These are phyloP conservation scores for Drechslerella stenobrocha DNA, from an alignment of 2,329 filamentous ascomycete species.

Conservation along the genomic window DNA sequence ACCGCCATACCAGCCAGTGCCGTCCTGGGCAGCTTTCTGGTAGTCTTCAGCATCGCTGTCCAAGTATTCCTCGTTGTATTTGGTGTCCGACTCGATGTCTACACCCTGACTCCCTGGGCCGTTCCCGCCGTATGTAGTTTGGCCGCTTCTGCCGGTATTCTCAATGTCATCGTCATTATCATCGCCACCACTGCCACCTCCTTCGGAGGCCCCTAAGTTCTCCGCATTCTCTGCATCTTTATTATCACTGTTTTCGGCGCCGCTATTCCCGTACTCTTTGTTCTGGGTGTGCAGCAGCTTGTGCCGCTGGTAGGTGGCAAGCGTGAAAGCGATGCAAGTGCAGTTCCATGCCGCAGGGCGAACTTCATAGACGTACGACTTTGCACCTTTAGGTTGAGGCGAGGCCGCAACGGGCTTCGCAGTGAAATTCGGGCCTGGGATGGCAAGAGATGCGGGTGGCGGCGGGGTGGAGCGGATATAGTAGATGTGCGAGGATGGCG, in stretches of 20 bases:
- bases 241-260: slow-evolving; percentile 12
- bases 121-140: background rate
- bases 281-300: slow-evolving; percentile 30
- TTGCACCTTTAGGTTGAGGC: slow-evolving; percentile 29
- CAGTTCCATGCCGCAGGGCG: slow-evolving; percentile 80
- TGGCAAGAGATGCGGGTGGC: slow-evolving; percentile 54
- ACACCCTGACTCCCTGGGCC: background rate
- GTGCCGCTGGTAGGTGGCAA: slow-evolving; percentile 65
- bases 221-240: slow-evolving; percentile 44
- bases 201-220: background rate
- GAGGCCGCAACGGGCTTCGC: too few species aligned
- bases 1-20: slow-evolving; percentile 55
- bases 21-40: slow-evolving; percentile 26
- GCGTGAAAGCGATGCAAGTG: slow-evolving; percentile 80
- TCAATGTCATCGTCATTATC: slow-evolving; percentile 43
- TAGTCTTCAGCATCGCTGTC: slow-evolving; percentile 3
- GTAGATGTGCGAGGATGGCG: slow-evolving; percentile 58
- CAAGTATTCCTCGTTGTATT: slow-evolving; percentile 23
- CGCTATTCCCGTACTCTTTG: slow-evolving; percentile 50
- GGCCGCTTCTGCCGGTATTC: slow-evolving; percentile 21
- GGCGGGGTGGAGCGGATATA: slow-evolving; percentile 65
- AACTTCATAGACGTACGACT: slow-evolving; percentile 66
- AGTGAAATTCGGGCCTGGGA: slow-evolving; percentile 52
- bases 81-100: slow-evolving; percentile 11
- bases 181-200: slow-evolving; percentile 17